Base-by-base conservation (phyloP, 345 rosid species). In the Barbarea vulgaris region DNA sequence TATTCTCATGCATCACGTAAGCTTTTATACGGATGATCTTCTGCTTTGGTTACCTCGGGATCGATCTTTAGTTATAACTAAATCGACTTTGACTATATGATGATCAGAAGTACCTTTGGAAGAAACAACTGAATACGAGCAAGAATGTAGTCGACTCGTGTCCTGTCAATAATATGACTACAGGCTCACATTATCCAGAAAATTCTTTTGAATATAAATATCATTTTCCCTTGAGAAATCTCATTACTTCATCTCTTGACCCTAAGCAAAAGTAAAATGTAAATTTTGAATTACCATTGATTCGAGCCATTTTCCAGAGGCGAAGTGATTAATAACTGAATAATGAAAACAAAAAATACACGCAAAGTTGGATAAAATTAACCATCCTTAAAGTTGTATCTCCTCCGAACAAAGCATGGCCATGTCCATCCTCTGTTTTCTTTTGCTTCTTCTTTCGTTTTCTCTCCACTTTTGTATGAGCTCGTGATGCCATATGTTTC, bases 71-170 rank as follows among this genome's bases (percentile, higher is more conserved):
- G 48, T 77, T 73, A 76, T 82, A 30, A 70, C 81, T n/a, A 94
- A 52, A 36, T 94, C 96, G 7, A 79, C 98, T 82, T 90, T 87
- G 54, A 91, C 97, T 55, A 94, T 89, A 77, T 94, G 98, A 67
- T 91, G 98, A 86, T 94, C 96, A 19, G 97, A 94, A 4, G 97
- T 91, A 18, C 96, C 96, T 77, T 94, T 86, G 5, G 98, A 91
- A 47, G 96, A 91, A 27, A 91, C 58, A 33, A 90, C 98, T 0
- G 96, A 87, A 78, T 93, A 93, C 1, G 96, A 87, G 92, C 84
- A 42, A 85, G 70, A 22, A 90, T 59, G 81, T 94, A 91, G 73
- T 94, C 97, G 7, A 94, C 97, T 0, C 99, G 74, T 2, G 98
- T 94, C 42, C 96, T 97, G 0, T 94, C 93, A 67, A 90, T 83